Conservation (phyloP, 176 grass and related monocot species). For the Sorghum bicolor region DNA sequence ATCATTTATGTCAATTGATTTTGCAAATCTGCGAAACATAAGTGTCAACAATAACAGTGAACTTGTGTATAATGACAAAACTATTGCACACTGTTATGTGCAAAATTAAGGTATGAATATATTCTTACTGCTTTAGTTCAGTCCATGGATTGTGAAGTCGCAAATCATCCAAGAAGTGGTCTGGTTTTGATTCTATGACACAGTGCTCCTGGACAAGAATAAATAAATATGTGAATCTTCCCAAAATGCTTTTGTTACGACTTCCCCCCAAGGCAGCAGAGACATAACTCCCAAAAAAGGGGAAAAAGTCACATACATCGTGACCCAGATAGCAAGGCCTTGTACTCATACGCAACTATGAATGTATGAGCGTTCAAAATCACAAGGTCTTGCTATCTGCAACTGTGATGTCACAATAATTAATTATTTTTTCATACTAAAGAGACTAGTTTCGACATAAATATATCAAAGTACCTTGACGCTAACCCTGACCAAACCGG, state of each 20-base stretch:
- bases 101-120: neutral
- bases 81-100: neutral
- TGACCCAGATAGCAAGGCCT: neutral
- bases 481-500: slow-evolving; percentile 84
- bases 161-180: slow-evolving; percentile 96
- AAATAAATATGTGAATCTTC: slow-evolving; percentile 11
- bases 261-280: neutral
- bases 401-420: slow-evolving; percentile 11
- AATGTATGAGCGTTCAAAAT: neutral
- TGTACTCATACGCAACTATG: neutral
- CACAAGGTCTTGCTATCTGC: neutral
- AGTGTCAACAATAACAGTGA: slow-evolving; percentile 20
- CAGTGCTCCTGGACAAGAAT: slow-evolving; percentile 58
- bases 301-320: neutral
- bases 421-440: slow-evolving; percentile 1
- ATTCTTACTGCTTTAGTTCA: slow-evolving; percentile 83
- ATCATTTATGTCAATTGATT: slow-evolving; percentile 70
- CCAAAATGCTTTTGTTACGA: neutral
- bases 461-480: slow-evolving; percentile 62
- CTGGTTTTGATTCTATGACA: slow-evolving; percentile 90
- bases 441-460: neutral
- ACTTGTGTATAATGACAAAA: neutral
- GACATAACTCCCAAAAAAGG: neutral
- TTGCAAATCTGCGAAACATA: slow-evolving; percentile 62
- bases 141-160: slow-evolving; percentile 87